phyloP scores from a whole-genome alignment of 2,329 filamentous ascomycete genomes.

The Fusarium ramigenum region DNA sequence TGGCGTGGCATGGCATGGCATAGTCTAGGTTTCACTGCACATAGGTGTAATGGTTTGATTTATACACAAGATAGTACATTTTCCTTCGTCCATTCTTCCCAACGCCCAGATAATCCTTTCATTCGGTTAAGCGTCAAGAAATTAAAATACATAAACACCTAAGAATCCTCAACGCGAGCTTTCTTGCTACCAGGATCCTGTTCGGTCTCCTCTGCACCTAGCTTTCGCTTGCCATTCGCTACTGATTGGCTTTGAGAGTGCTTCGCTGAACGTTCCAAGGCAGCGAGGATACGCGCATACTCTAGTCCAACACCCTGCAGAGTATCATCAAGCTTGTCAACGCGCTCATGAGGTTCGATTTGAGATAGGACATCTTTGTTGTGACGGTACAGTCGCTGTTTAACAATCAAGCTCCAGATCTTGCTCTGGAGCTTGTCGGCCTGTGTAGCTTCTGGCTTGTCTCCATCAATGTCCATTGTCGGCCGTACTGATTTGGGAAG shows the following conservation, averaged over 20 bases:
- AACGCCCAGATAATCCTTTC: slow-evolving; percentile 22
- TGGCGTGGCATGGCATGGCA: slow-evolving; percentile 3
- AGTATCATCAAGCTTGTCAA: slow-evolving; percentile 77
- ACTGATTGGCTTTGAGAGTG: slow-evolving; percentile 34
- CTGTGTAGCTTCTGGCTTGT: slow-evolving; percentile 56
- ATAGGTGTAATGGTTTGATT: slow-evolving; percentile 30
- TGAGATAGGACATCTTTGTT: slow-evolving; percentile 77
- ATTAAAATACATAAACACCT: not conserved
- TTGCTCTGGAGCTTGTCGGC: slow-evolving; percentile 70
- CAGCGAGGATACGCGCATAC: slow-evolving; percentile 71
- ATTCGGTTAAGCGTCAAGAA: not conserved
- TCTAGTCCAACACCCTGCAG: slow-evolving; percentile 75
- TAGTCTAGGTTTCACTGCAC: slow-evolving; percentile 32
- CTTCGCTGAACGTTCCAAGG: slow-evolving; percentile 52
- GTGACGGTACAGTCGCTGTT: slow-evolving; percentile 78
- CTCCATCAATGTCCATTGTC: slow-evolving; percentile 55
- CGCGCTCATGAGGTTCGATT: slow-evolving; percentile 72
- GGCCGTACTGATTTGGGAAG: slow-evolving; percentile 67
- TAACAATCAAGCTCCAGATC: slow-evolving; percentile 79
- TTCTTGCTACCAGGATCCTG: slow-evolving; percentile 57
- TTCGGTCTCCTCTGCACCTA: slow-evolving; percentile 42
- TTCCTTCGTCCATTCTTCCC: slow-evolving; percentile 17
- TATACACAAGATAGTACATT: slow-evolving; percentile 30
- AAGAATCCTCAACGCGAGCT: slow-evolving; percentile 52
- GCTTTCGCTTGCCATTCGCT: slow-evolving; percentile 58